phyloP scores from a whole-genome alignment of 2,329 filamentous ascomycete genomes.

The Xylariaceae sp. region DNA sequence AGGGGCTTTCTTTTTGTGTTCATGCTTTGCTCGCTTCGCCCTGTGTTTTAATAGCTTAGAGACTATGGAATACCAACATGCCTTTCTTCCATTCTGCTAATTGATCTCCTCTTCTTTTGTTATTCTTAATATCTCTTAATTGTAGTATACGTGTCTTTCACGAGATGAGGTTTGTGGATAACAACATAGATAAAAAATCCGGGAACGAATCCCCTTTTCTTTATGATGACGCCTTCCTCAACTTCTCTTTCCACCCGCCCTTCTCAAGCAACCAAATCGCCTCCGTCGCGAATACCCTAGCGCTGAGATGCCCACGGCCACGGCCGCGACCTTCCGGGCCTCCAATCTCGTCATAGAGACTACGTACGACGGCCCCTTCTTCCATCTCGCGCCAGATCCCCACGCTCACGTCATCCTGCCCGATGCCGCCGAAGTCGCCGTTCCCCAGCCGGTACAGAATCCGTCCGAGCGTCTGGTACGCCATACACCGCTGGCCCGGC shows the following conservation, averaged over 20 bases:
- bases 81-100: conserved; percentile 11
- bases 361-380: conserved; percentile 69
- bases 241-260: conserved; percentile 62
- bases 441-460: conserved; percentile 76
- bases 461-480: conserved; percentile 84
- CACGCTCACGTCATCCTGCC: conserved; percentile 58
- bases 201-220: neutral
- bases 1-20: neutral
- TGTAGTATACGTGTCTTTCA: conserved; percentile 7
- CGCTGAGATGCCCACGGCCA: conserved; percentile 71
- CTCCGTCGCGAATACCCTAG: conserved; percentile 78
- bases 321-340: conserved; percentile 48
- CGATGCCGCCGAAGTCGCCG: conserved; percentile 64
- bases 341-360: conserved; percentile 68
- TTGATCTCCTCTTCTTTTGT: conserved; percentile 1
- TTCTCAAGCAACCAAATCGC: conserved; percentile 77
- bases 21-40: neutral
- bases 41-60: conserved; percentile 29
- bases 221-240: conserved; percentile 42
- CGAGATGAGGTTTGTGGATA: no score
- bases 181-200: neutral
- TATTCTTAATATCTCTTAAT: neutral
- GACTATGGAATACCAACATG: conserved; percentile 21
- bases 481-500: conserved; percentile 80
- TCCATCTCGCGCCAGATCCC: conserved; percentile 80